These are phyloP conservation scores for Malus fusca DNA, from an alignment of 306 rosid species.

Conservation along the genomic window DNA sequence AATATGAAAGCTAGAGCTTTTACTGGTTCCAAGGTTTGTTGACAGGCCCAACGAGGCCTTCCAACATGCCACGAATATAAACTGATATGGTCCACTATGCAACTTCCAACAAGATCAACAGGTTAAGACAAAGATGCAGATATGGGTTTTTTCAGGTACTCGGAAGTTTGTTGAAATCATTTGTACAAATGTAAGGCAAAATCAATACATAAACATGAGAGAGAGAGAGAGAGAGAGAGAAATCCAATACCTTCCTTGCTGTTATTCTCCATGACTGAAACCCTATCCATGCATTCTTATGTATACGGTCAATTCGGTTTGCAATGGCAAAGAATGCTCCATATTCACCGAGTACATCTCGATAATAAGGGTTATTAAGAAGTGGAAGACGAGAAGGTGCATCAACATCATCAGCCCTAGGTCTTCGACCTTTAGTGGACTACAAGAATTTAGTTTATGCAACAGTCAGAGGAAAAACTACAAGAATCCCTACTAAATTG, in stretches of 20 bases:
- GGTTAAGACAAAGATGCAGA: conserved; percentile 1
- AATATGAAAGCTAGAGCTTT: background rate
- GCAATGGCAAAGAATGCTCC: conserved; percentile 95
- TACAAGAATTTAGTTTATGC: conserved; percentile 31
- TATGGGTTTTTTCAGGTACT: background rate
- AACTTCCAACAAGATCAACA: background rate
- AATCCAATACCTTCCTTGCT: conserved; percentile 65
- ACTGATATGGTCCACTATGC: background rate
- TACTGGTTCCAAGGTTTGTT: background rate
- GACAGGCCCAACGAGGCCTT: background rate
- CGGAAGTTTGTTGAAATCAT: background rate
- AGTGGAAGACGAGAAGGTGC: conserved; percentile 91
- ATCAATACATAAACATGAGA: background rate
- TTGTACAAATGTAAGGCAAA: background rate
- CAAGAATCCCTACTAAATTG: background rate
- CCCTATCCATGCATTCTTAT: conserved; percentile 97
- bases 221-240: background rate
- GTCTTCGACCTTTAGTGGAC: conserved; percentile 82
- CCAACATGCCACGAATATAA: background rate
- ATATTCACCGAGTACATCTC: conserved; percentile 73
- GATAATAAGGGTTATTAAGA: conserved; percentile 64
- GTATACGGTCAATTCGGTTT: conserved; percentile 75
- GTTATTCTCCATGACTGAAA: conserved; percentile 98
- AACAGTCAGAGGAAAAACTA: background rate
- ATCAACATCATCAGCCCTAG: conserved; percentile 71